These are phyloP conservation scores for Sclerotinia glacialis DNA, from an alignment of 2,329 filamentous ascomycete species.

Conservation along the genomic window DNA sequence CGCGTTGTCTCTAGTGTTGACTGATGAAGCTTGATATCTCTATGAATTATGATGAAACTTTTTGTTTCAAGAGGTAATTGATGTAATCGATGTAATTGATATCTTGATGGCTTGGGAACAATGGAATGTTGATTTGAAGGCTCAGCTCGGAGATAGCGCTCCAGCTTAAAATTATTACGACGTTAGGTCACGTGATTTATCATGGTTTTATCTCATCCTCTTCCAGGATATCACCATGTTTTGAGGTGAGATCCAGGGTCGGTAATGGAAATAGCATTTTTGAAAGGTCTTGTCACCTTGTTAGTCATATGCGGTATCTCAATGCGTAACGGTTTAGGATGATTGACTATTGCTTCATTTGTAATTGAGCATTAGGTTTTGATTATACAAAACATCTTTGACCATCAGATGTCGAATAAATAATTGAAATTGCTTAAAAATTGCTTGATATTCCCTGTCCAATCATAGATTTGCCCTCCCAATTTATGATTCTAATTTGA, in stretches of 20 bases:
- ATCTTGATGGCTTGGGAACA: not conserved
- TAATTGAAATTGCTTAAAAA: not conserved
- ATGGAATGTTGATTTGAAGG: not conserved
- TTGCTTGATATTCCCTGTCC: not conserved
- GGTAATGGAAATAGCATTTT: not conserved
- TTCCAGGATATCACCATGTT: not conserved
- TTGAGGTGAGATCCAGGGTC: not conserved
- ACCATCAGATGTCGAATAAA: no score
- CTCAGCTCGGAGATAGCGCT: not conserved
- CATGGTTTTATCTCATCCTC: not conserved
- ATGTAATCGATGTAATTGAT: not conserved
- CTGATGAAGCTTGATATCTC: not conserved
- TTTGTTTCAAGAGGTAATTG: no score
- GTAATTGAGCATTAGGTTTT: no score
- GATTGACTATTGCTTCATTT: not conserved
- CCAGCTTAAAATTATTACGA: not conserved
- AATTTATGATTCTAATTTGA: slow-evolving; percentile 3
- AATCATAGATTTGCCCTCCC: not conserved
- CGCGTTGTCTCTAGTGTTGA: not conserved
- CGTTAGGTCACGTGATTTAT: not conserved
- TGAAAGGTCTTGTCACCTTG: not conserved
- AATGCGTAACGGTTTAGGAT: not conserved
- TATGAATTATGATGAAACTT: not conserved
- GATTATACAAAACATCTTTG: no score
- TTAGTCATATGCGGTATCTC: not conserved